Base-by-base conservation (phyloP, 2,329 filamentous ascomycete species). In the Tolypocladium pustulatum region DNA sequence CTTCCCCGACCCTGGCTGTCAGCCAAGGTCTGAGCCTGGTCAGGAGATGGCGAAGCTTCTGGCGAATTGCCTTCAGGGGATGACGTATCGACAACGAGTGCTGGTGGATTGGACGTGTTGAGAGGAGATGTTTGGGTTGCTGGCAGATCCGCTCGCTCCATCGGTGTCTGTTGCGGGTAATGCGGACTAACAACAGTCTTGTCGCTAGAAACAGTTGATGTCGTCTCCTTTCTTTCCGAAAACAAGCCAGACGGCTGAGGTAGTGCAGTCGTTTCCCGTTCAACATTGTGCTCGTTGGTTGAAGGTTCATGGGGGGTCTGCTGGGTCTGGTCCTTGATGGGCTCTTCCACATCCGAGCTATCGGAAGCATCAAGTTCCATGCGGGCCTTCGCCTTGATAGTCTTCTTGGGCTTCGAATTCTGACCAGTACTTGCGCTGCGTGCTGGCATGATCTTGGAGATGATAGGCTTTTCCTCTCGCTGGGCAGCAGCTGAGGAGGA, bases 351-450 rank as follows among this genome's bases (percentile, higher is more conserved):
- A 10, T 79, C 78, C 6, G 81, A 81, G 57, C 80, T 81, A 61
- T 89, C 87, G 53, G 88, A 87, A 62, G 89, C 87, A 66, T 91
- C 88, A 15, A 91, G 76, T 58, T 86, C 85, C 61, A 86, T 78
- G 30, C 86, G 82, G 20, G 82, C 75, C 62, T 84, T 85, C 1
- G 85, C 80, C 63, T 67, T 70, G 40, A 63, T 59, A 5, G 66
- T 59, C 70, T 84, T 83, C 59, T 79, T 76, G 22, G 80, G 81
- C 66, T 80, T 83, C 2, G 76, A 66, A 43, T 83, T 81, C 46
- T 68, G 73, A 57, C 70, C 76, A 46, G 70, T 66, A 57, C 69
- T 71, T 12, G 65, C 61, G 58, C 65, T 70, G 8, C 66, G 67
- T 22, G 64, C 55, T 4, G 58, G 60, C 30, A 56, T 52, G 34